Conservation (phyloP, 345 rosid species). For the Iberis pinnata region DNA sequence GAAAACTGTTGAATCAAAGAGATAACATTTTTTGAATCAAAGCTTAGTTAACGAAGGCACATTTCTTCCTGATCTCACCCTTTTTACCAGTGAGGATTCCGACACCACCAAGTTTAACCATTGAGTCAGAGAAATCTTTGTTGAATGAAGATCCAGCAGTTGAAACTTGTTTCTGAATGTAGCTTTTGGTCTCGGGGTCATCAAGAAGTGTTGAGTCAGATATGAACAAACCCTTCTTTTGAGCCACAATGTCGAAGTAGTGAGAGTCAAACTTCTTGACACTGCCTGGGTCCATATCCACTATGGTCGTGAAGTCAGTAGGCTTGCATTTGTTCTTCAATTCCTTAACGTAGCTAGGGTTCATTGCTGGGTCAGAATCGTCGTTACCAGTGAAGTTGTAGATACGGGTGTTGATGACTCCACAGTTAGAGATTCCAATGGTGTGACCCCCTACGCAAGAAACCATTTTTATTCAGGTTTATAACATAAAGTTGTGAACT, state of each 20-base stretch:
- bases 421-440: conserved; percentile 47
- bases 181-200: conserved; percentile 33
- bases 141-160: conserved; percentile 33
- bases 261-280: conserved; percentile 40
- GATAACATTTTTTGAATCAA: no score
- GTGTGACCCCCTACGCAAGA: conserved; percentile 48
- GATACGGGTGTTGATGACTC: conserved; percentile 29
- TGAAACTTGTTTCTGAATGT: conserved; percentile 27
- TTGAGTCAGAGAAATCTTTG: conserved; percentile 46
- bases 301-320: conserved; percentile 22
- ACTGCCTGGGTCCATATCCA: conserved; percentile 65
- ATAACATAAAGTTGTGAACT: no score
- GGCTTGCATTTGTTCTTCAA: conserved; percentile 48
- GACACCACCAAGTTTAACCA: conserved; percentile 50
- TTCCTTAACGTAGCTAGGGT: conserved; percentile 35
- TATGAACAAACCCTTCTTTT: conserved; percentile 45
- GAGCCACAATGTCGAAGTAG: conserved; percentile 40
- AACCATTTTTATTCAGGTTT: no score
- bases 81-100: conserved; percentile 37
- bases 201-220: conserved; percentile 60
- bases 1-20: no score
- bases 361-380: conserved; percentile 50
- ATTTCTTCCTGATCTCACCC: conserved; percentile 53
- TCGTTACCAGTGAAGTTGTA: conserved; percentile 59
- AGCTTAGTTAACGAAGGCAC: conserved; percentile 24